phyloP scores from a whole-genome alignment of 805 yeast genomes.

The Metschnikowia arizonensis region DNA sequence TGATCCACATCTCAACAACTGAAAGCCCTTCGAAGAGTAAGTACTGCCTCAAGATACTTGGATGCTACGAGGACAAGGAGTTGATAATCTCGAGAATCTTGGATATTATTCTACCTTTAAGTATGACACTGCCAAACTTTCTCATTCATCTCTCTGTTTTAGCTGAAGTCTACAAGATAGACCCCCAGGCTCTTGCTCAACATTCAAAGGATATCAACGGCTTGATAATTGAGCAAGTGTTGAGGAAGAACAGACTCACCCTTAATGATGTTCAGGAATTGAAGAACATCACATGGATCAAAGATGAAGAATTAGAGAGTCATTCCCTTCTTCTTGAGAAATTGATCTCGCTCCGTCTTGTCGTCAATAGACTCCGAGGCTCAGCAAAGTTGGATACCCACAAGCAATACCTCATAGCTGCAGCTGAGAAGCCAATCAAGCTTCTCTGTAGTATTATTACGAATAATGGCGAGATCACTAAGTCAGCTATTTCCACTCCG shows the following conservation, averaged over 20 bases:
- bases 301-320: conserved; percentile 34
- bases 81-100: conserved; percentile 37
- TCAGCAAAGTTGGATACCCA: conserved; percentile 29
- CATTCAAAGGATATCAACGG: conserved; percentile 57
- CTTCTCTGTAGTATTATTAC: conserved; percentile 62
- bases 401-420: conserved; percentile 8
- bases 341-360: conserved; percentile 47
- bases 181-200: conserved; percentile 47
- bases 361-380: conserved; percentile 56
- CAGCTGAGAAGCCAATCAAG: conserved; percentile 47
- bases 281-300: conserved; percentile 41
- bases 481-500: conserved; percentile 58
- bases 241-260: conserved; percentile 46
- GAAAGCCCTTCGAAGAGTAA: conserved; percentile 63
- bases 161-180: conserved; percentile 52
- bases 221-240: conserved; percentile 55
- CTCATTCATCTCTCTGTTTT: conserved; percentile 57
- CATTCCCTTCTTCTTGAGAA: conserved; percentile 42
- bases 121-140: conserved; percentile 34
- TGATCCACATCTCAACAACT: conserved; percentile 43
- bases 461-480: conserved; percentile 75
- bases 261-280: conserved; percentile 25
- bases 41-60: conserved; percentile 57
- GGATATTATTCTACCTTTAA: conserved; percentile 48
- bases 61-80: conserved; percentile 44